These are phyloP conservation scores for Osmozyma mogii DNA, from an alignment of 805 yeast species.

Conservation along the genomic window DNA sequence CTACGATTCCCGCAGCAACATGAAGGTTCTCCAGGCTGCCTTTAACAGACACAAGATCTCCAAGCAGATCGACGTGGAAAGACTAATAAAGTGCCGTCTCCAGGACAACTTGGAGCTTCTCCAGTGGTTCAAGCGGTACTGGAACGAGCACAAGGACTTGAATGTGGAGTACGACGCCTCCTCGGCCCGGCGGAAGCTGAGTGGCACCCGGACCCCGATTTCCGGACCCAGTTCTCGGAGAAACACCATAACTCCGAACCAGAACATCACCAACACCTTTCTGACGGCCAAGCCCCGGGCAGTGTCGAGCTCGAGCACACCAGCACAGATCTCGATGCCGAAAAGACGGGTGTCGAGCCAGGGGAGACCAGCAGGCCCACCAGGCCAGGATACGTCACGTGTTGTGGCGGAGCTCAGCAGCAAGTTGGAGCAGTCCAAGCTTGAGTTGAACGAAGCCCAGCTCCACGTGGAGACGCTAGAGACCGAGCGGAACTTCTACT, in stretches of 20 bases:
- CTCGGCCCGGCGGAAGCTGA: conserved; percentile 16
- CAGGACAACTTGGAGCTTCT: conserved; percentile 92
- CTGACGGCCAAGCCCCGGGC: conserved; percentile 1
- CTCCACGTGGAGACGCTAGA: conserved; percentile 59
- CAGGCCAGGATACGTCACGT: background rate
- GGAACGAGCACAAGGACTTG: conserved; percentile 71
- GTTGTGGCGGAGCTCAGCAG: conserved; percentile 29
- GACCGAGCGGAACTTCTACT: conserved; percentile 84
- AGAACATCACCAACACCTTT: conserved; percentile 2
- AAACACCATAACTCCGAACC: conserved; percentile 5
- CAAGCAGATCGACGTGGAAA: conserved; percentile 72
- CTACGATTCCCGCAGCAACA: conserved; percentile 72
- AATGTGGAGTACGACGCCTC: conserved; percentile 57
- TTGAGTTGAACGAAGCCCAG: conserved; percentile 50
- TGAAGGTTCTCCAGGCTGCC: conserved; percentile 78
- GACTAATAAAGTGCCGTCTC: conserved; percentile 74
- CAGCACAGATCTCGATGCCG: conserved; percentile 9
- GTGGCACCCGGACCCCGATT: conserved; percentile 1
- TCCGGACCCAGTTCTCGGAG: conserved; percentile 7
- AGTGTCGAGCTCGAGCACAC: conserved; percentile 6
- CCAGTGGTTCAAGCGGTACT: conserved; percentile 82
- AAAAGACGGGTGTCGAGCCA: conserved; percentile 13
- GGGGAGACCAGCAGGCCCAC: conserved; percentile 3
- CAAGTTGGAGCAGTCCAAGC: conserved; percentile 32
- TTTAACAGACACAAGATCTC: conserved; percentile 65